phyloP scores from a whole-genome alignment of 2,329 filamentous ascomycete genomes.

The Akanthomyces lecanii region DNA sequence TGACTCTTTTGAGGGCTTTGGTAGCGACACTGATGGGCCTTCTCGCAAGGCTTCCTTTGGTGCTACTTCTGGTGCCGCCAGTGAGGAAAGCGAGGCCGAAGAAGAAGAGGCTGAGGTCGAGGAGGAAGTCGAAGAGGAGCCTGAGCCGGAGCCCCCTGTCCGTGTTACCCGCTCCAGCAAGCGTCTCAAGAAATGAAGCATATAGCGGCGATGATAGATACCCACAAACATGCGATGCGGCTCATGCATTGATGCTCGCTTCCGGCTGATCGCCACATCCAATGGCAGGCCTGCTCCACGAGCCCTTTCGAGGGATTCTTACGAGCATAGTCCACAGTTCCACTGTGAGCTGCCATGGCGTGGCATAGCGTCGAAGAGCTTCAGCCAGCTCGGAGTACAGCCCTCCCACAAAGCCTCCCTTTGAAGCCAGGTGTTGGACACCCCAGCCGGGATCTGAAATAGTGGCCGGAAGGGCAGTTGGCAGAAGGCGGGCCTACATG shows the following conservation, averaged over 20 bases:
- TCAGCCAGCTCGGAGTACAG: slow-evolving; percentile 11
- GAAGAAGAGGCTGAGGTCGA: slow-evolving; percentile 25
- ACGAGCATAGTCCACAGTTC: neutral
- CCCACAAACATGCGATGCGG: neutral
- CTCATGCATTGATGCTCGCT: slow-evolving; percentile 3
- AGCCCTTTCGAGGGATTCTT: neutral
- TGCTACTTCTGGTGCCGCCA: slow-evolving; percentile 28
- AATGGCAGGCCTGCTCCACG: neutral
- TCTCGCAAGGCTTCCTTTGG: slow-evolving; percentile 31
- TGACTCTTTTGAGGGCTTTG: slow-evolving; percentile 37
- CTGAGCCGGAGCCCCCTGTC: slow-evolving; percentile 5
- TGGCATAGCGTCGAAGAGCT: slow-evolving; percentile 11
- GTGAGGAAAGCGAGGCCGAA: slow-evolving; percentile 39
- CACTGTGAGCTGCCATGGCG: neutral
- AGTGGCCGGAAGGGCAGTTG: neutral
- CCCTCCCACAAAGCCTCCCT: slow-evolving; percentile 6
- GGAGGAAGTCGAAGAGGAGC: slow-evolving; percentile 21
- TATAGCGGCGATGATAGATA: neutral
- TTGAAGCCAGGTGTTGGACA: slow-evolving; percentile 1
- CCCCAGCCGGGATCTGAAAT: neutral
- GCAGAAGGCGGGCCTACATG: neutral
- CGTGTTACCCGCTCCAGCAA: slow-evolving; percentile 19
- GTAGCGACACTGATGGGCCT: slow-evolving; percentile 30
- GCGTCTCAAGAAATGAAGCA: slow-evolving; percentile 18
- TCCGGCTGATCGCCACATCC: slow-evolving; percentile 8